phyloP scores from a whole-genome alignment of 2,329 filamentous ascomycete species.

The Apiospora arundinis region DNA sequence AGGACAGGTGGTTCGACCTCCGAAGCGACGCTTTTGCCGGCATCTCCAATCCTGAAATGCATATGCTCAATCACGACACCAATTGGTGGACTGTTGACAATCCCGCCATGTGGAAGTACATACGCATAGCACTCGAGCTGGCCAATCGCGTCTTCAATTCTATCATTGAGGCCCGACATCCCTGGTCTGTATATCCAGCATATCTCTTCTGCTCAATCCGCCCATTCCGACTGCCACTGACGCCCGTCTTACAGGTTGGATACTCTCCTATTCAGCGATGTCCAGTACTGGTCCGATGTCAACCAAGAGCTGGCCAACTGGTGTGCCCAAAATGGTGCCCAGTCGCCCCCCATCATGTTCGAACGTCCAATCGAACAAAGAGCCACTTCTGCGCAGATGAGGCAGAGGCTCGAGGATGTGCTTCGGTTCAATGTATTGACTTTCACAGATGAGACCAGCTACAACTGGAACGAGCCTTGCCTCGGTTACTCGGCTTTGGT shows the following conservation, averaged over 20 bases:
- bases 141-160: conserved; percentile 14
- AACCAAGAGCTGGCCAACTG: background rate
- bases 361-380: background rate
- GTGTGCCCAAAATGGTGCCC: background rate
- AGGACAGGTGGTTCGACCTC: conserved; percentile 23
- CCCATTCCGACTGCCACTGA: background rate
- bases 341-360: background rate
- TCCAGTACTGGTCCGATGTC: background rate
- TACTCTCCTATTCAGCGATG: background rate
- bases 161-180: background rate
- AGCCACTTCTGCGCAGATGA: background rate
- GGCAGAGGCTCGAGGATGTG: background rate
- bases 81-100: conserved; percentile 26
- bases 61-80: background rate
- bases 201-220: background rate
- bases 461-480: background rate
- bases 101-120: conserved; percentile 19
- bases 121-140: conserved; percentile 21
- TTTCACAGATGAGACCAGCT: background rate
- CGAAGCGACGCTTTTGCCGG: background rate
- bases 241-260: background rate
- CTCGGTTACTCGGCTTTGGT: background rate
- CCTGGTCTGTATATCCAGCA: background rate
- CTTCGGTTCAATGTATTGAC: background rate
- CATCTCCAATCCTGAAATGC: conserved; percentile 16